A percentile compares a stretch with the other conserved stretches of the same genome.
These are phyloP conservation scores for Colletotrichum tofieldiae DNA, from an alignment of 2,329 filamentous ascomycete genomes.

Conservation along the genomic window DNA sequence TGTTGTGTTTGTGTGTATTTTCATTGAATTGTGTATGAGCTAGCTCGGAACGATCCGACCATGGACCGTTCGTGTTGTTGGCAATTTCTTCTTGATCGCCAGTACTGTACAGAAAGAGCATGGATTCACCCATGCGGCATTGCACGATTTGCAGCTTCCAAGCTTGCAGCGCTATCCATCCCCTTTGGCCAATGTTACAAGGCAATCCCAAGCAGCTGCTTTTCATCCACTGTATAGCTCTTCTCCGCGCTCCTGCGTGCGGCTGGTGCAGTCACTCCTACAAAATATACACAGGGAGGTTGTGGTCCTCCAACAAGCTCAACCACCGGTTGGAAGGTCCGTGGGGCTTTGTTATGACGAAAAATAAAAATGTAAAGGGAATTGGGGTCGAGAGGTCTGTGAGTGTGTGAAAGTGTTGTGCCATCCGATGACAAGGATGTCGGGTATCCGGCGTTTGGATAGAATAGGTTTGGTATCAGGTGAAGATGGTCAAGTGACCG, in stretches of 20 bases:
- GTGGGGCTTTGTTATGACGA: conserved; percentile 36
- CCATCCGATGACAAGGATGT: conserved; percentile 42
- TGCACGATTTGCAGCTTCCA: conserved; percentile 39
- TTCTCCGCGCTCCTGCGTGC: conserved; percentile 28
- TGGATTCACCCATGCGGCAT: conserved; percentile 38
- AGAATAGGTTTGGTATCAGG: conserved; percentile 41
- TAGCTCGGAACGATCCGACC: conserved; percentile 37
- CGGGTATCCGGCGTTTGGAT: conserved; percentile 41
- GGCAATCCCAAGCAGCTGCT: conserved; percentile 41
- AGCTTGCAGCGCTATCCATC: conserved; percentile 40
- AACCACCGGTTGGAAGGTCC: conserved; percentile 21
- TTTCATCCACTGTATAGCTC: conserved; percentile 40
- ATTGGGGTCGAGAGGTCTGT: conserved; percentile 39
- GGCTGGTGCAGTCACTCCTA: conserved; percentile 36
- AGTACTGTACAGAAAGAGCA: conserved; percentile 42
- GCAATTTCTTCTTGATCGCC: conserved; percentile 39
- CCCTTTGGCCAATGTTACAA: conserved; percentile 39
- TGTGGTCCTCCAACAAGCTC: conserved; percentile 37
- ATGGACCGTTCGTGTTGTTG: conserved; percentile 31
- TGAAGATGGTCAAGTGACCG: conserved; percentile 41
- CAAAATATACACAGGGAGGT: conserved; percentile 40
- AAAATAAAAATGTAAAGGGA: conserved; percentile 41
- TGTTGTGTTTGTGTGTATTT: conserved; percentile 40
- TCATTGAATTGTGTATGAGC: conserved; percentile 41
- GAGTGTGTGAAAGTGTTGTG: conserved; percentile 35